Conservation (phyloP, 2,329 filamentous ascomycete species). For the Paecilomyces niveus region DNA sequence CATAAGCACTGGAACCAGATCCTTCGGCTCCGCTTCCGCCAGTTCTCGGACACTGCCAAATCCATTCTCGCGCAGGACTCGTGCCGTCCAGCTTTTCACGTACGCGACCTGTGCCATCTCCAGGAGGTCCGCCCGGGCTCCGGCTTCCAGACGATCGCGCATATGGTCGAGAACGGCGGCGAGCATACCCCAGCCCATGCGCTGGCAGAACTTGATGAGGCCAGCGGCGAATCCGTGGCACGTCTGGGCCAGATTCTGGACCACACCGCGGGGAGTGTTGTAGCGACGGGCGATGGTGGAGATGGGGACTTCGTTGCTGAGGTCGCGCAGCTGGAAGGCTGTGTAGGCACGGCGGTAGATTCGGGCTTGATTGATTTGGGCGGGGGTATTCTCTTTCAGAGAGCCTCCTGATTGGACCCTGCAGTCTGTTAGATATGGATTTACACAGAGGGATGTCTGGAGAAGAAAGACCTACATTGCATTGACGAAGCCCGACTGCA, state of each 20-base stretch:
- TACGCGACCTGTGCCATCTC: slow-evolving; percentile 65
- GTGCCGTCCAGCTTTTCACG: slow-evolving; percentile 69
- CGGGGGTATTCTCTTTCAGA: slow-evolving; percentile 55
- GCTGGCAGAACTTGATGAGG: slow-evolving; percentile 71
- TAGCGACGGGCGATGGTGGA: slow-evolving; percentile 65
- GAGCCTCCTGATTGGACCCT: slow-evolving; percentile 59
- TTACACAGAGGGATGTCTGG: not conserved
- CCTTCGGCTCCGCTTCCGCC: slow-evolving; percentile 61
- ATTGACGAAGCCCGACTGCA: slow-evolving; percentile 61
- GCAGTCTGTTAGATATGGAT: slow-evolving; percentile 4
- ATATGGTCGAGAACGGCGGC: slow-evolving; percentile 68
- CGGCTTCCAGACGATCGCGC: slow-evolving; percentile 64
- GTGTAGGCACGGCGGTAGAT: slow-evolving; percentile 68
- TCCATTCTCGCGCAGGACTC: slow-evolving; percentile 69
- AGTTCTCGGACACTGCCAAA: slow-evolving; percentile 61
- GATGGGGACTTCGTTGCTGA: slow-evolving; percentile 70
- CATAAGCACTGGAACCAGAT: slow-evolving; percentile 64
- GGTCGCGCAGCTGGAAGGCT: slow-evolving; percentile 67
- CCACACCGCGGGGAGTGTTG: slow-evolving; percentile 59
- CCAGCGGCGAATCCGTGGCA: slow-evolving; percentile 73
- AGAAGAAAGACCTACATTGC: slow-evolving; percentile 49
- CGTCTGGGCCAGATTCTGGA: slow-evolving; percentile 66
- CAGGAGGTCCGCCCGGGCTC: slow-evolving; percentile 63
- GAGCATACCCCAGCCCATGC: slow-evolving; percentile 70
- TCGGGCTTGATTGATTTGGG: slow-evolving; percentile 54